phyloP scores from a whole-genome alignment of 106 monocot species.

The Posidonia australis region DNA sequence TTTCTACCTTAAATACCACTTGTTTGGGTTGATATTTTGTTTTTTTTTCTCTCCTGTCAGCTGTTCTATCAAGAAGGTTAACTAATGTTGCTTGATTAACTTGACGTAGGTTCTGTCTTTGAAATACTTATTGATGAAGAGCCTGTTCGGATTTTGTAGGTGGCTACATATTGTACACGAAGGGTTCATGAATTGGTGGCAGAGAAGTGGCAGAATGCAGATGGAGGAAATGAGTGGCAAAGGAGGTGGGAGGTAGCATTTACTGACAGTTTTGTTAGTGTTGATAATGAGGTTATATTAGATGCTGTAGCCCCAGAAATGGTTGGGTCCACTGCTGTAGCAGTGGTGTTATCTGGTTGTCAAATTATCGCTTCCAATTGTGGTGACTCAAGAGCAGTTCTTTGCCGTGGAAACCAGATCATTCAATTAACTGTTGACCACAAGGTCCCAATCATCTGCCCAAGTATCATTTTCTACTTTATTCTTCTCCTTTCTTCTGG shows the following conservation, averaged over 20 bases:
- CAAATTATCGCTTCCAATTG: conserved; percentile 42
- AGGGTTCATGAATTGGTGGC: conserved; percentile 30
- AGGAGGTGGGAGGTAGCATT: conserved; percentile 41
- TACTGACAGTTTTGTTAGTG: conserved; percentile 18
- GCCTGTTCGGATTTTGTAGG: conserved; percentile 12
- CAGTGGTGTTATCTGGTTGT: conserved; percentile 30
- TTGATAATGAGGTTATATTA: conserved; percentile 30
- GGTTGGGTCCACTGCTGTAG: conserved; percentile 36
- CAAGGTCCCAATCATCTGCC: conserved; percentile 11
- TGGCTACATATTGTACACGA: conserved; percentile 31
- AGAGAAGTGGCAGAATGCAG: conserved; percentile 17
- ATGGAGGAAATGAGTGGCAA: conserved; percentile 18
- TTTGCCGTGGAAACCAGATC: conserved; percentile 28
- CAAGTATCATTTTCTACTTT: not conserved
- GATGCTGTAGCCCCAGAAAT: conserved; percentile 26
- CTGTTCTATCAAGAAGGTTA: too few species aligned
- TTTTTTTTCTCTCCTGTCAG: too few species aligned
- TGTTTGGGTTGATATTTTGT: too few species aligned
- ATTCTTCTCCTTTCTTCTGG: not conserved
- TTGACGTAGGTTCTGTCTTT: too few species aligned
- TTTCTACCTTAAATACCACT: too few species aligned
- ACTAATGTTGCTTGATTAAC: too few species aligned
- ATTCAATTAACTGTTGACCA: conserved; percentile 41
- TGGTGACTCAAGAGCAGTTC: conserved; percentile 42
- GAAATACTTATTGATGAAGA: too few species aligned